Conservation (phyloP, 1,284 basidiomycete genomes). For the Moesziomyces globuligerus region DNA sequence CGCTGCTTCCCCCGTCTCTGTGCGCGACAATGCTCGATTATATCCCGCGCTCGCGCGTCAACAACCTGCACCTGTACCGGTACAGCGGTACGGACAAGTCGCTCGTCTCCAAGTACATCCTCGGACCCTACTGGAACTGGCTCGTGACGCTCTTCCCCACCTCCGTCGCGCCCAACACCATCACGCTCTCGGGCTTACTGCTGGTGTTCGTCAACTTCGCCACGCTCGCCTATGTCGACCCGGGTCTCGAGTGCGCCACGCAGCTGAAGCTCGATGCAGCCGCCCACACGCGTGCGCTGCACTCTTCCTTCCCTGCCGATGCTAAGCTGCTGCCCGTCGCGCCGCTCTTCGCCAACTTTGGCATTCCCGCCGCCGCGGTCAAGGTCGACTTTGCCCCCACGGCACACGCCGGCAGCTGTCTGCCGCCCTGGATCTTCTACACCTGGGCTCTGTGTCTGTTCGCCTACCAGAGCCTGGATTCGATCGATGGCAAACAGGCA, state of each 20-base stretch:
- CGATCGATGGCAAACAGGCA: slow-evolving; percentile 94
- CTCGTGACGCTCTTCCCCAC: slow-evolving; percentile 90
- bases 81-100: slow-evolving; percentile 73
- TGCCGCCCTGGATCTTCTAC: slow-evolving; percentile 59
- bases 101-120: slow-evolving; percentile 77
- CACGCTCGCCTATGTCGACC: slow-evolving; percentile 73
- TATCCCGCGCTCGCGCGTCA: slow-evolving; percentile 69
- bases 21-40: slow-evolving; percentile 57
- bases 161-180: slow-evolving; percentile 83
- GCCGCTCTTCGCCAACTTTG: slow-evolving; percentile 48
- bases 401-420: slow-evolving; percentile 13
- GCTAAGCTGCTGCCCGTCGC: slow-evolving; percentile 36
- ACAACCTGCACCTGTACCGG: slow-evolving; percentile 72
- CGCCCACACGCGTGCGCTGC: slow-evolving; percentile 24
- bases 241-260: slow-evolving; percentile 50
- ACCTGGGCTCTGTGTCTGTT: slow-evolving; percentile 88
- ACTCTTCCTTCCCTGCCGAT: slow-evolving; percentile 41
- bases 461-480: slow-evolving; percentile 88
- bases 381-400: slow-evolving; percentile 31
- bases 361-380: slow-evolving; percentile 38
- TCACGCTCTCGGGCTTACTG: slow-evolving; percentile 75
- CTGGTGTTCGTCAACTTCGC: slow-evolving; percentile 86
- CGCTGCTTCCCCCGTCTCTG: neutral
- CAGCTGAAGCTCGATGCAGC: slow-evolving; percentile 57
- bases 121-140: slow-evolving; percentile 94